Base-by-base conservation (phyloP, 2,329 filamentous ascomycete species). In the Monosporascus ibericus region DNA sequence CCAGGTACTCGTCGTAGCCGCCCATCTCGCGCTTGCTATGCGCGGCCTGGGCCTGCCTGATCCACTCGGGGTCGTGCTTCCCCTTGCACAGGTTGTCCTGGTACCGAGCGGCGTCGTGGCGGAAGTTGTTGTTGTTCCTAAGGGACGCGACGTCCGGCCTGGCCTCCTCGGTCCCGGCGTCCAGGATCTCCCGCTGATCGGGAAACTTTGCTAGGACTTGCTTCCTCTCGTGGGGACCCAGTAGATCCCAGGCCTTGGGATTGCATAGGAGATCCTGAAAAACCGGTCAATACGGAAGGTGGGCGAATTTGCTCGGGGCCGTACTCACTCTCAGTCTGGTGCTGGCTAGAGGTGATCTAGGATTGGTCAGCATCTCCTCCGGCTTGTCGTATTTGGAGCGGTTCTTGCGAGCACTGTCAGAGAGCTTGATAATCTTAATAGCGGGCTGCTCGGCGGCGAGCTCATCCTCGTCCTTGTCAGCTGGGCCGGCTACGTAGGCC, bases 1-100 rank as follows among this genome's bases (percentile, higher is more conserved):
- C 63, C 30, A 79, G 65, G 49, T 72, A 75, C 3, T 73, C 72
- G 53, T 81, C 73, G 54, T 80, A 83, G 2, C 75, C 68, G 5
- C 80, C 80, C 1, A 67, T 61, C 48, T 67, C 69, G 51, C 79
- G 75, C 60, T 72, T 69, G 50, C 72, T 68, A 55, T 81, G 77
- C 0, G 80, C 80, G 4, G 63, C 63, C 70, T 75, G 81, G 1
- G 80, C 80, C 51, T 76, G 69, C 17, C 62, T 66, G 7, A 84
- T 71, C 80, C 80, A 83, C 15, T 72, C 70, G 1, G 72, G 70
- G 56, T 82, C 78, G 52, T 81, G 76, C 36, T 71, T 72, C 3
- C 80, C 80, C 37, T 68, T 65, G 5, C 63, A 56, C 18, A 83
- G 64, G 55, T 77, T 70, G 36, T 75, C 72, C 30, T 70, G 71